These are phyloP conservation scores for Neophaeococcomyces mojaviensis DNA, from an alignment of 2,329 filamentous ascomycete species.

Conservation along the genomic window DNA sequence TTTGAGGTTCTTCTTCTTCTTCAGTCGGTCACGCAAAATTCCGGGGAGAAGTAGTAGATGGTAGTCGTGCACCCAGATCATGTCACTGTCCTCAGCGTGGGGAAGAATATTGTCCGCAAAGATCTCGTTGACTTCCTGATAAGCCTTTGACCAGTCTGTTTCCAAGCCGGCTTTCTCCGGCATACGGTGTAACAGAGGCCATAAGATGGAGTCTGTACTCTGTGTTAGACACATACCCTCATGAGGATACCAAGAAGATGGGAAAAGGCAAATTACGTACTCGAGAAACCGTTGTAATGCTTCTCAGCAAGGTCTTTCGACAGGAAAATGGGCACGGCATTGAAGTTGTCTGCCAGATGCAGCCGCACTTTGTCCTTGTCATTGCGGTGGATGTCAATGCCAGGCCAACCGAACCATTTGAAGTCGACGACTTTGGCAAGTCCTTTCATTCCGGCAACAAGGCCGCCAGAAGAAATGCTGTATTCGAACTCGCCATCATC, in stretches of 20 bases:
- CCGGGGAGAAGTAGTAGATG: slow-evolving; percentile 90
- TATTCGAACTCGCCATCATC: slow-evolving; percentile 89
- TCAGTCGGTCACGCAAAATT: slow-evolving; percentile 72
- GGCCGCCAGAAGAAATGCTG: slow-evolving; percentile 89
- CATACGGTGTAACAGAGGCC: slow-evolving; percentile 95
- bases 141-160: slow-evolving; percentile 69
- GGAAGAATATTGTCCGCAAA: slow-evolving; percentile 78
- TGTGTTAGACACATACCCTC: slow-evolving; percentile 1
- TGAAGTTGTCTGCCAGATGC: slow-evolving; percentile 76
- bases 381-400: slow-evolving; percentile 78
- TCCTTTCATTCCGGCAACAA: slow-evolving; percentile 87
- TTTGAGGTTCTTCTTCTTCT: slow-evolving; percentile 69
- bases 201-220: slow-evolving; percentile 73
- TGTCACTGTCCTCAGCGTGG: slow-evolving; percentile 74
- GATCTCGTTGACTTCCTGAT: slow-evolving; percentile 77
- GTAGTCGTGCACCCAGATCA: slow-evolving; percentile 96
- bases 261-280: no score
- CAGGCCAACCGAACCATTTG: slow-evolving; percentile 98
- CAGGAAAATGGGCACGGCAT: slow-evolving; percentile 84
- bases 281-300: slow-evolving; percentile 95
- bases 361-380: slow-evolving; percentile 68
- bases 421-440: slow-evolving; percentile 89
- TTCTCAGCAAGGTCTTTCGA: slow-evolving; percentile 83
- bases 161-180: slow-evolving; percentile 67
- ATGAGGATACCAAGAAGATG: neutral